Evolutionary conservation across 192 early-diverging fungal genomes (phyloP).

Genomic region (Geosiphon pyriformis): DNA sequence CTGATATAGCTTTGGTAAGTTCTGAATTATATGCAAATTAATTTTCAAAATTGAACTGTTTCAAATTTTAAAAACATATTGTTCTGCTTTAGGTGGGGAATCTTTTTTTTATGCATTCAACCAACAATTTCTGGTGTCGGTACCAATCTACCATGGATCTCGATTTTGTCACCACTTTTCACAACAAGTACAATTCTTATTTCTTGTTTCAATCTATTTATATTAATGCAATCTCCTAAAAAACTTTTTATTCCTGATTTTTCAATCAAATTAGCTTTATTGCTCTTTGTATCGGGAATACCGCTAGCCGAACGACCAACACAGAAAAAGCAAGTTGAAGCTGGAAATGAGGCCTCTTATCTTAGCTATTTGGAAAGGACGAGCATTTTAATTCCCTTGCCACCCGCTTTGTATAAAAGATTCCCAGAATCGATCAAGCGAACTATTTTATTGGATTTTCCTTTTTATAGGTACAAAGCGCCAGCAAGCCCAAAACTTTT

Average conservation of each 20-base stretch:
- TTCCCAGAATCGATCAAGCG: conserved; percentile 20
- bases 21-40: no score
- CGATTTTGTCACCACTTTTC: conserved; percentile 12
- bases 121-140: conserved; percentile 7
- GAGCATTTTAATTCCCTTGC: conserved; percentile 18
- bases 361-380: conserved; percentile 5
- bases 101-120: conserved; percentile 24
- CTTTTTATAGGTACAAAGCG: conserved; percentile 10
- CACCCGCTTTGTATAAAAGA: conserved; percentile 13
- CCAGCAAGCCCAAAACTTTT: background rate
- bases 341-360: conserved; percentile 14
- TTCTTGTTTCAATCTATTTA: background rate
- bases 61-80: background rate
- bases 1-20: background rate
- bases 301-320: conserved; percentile 20
- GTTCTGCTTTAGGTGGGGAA: conserved; percentile 16
- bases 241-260: background rate
- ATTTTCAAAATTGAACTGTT: background rate
- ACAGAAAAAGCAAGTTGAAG: conserved; percentile 18
- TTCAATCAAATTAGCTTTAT: background rate
- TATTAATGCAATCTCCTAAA: background rate
- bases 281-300: conserved; percentile 17
- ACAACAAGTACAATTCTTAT: conserved; percentile 16
- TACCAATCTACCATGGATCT: conserved; percentile 1
- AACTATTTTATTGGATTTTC: conserved; percentile 21